phyloP scores from a whole-genome alignment of 108 stramenopile genomes.

The Aurantiochytrium sp. region DNA sequence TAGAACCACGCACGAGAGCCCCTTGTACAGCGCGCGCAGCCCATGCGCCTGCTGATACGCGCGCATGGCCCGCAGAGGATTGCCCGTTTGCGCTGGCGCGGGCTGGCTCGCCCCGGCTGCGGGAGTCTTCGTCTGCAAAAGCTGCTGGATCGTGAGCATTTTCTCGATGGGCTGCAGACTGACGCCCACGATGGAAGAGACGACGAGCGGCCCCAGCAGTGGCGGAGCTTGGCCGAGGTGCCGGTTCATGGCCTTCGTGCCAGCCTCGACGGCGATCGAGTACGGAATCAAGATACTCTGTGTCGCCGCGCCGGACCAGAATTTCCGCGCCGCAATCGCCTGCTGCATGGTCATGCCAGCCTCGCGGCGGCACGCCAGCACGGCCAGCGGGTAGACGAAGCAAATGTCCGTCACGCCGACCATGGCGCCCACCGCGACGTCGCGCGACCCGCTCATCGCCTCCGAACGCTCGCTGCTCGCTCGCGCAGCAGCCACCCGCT shows the following conservation, averaged over 20 bases:
- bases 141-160: not conserved
- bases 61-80: not conserved
- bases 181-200: not conserved
- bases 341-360: not conserved
- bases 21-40: not conserved
- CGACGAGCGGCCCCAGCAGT: not conserved
- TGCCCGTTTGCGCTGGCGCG: no score
- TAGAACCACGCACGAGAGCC: not conserved
- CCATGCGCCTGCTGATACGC: not conserved
- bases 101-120: no score
- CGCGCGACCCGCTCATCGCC: not conserved
- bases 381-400: constrained; percentile 4
- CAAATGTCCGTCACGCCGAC: not conserved
- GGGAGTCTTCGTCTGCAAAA: not conserved
- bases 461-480: no score
- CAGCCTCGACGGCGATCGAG: not conserved
- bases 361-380: constrained; percentile 17
- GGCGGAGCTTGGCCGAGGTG: not conserved
- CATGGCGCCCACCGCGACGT: not conserved
- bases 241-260: not conserved
- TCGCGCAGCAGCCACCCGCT: no score
- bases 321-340: not conserved
- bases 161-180: constrained; percentile 13
- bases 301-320: constrained; percentile 8
- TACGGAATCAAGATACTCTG: not conserved